phyloP scores from a whole-genome alignment of 106 monocot species.

The Xerophyta viscosa region DNA sequence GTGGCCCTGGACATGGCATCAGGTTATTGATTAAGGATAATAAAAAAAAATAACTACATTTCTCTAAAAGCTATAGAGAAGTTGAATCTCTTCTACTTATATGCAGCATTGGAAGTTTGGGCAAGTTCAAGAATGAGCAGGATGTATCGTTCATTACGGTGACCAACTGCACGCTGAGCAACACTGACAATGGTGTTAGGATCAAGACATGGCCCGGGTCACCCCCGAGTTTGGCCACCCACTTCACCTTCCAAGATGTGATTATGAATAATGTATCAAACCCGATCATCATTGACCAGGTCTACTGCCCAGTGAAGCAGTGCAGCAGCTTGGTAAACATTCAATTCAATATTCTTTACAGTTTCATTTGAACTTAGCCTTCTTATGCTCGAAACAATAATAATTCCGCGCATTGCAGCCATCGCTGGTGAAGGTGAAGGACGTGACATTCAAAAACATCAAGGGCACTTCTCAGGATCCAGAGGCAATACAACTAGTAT shows the following conservation, averaged over 20 bases:
- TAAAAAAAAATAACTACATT: background rate
- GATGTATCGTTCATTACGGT: constrained; percentile 27
- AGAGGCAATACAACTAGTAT: constrained; percentile 10
- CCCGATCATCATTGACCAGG: constrained; percentile 63
- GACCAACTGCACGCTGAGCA: constrained; percentile 38
- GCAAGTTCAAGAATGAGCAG: constrained; percentile 33
- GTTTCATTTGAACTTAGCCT: too few relatives aligned
- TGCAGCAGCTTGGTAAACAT: constrained; percentile 20
- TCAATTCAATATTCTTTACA: too few relatives aligned
- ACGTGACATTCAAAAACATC: constrained; percentile 12
- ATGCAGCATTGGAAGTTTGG: constrained; percentile 51
- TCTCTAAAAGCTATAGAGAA: background rate
- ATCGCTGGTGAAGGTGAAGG: constrained; percentile 10
- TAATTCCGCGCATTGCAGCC: constrained; percentile 1
- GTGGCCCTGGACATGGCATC: constrained; percentile 55
- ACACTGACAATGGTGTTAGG: constrained; percentile 42
- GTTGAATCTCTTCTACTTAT: background rate
- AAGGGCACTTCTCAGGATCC: constrained; percentile 7
- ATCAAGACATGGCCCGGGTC: constrained; percentile 55
- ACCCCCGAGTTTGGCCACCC: constrained; percentile 11
- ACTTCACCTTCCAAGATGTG: constrained; percentile 40
- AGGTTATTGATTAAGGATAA: constrained; percentile 6
- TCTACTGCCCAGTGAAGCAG: constrained; percentile 29
- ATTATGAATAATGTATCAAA: constrained; percentile 31
- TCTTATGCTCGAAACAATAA: background rate